Evolutionary conservation across 2,329 filamentous ascomycete species (phyloP).

Genomic region (Monosporascus sp.): DNA sequence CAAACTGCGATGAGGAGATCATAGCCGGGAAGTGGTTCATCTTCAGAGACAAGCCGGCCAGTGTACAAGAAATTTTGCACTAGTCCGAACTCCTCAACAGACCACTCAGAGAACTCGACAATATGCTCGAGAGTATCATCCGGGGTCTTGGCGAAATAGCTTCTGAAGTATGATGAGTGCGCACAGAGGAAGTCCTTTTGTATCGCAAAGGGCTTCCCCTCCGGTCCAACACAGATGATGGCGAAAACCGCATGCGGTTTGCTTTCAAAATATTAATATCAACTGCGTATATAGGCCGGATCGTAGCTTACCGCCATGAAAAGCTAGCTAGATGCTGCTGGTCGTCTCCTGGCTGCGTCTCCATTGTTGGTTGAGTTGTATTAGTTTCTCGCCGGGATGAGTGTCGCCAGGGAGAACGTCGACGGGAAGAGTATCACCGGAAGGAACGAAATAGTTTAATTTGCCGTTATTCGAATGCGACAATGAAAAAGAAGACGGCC

Average conservation of each 20-base stretch:
- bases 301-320: neutral
- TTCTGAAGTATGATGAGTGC: conserved; percentile 43
- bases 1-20: conserved; percentile 51
- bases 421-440: neutral
- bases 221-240: conserved; percentile 47
- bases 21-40: conserved; percentile 42
- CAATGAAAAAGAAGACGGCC: too few relatives aligned
- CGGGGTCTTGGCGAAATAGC: conserved; percentile 35
- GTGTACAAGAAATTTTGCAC: conserved; percentile 52
- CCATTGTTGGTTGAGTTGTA: neutral
- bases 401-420: neutral
- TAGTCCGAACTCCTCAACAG: conserved; percentile 48
- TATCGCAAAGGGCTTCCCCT: conserved; percentile 50
- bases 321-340: neutral
- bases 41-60: conserved; percentile 38
- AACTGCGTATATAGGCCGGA: neutral
- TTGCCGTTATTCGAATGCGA: too few relatives aligned
- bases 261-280: conserved; percentile 26
- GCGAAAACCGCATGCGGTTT: conserved; percentile 52
- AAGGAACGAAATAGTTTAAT: neutral
- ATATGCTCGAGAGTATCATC: conserved; percentile 43
- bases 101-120: conserved; percentile 43
- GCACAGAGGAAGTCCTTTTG: conserved; percentile 55
- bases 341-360: neutral
- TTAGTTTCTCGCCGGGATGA: too few relatives aligned